A percentile compares a stretch with the other conserved stretches of the same genome.
phyloP scores from a whole-genome alignment of 2,329 filamentous ascomycete genomes.

The Pseudohalonectria lignicola region DNA sequence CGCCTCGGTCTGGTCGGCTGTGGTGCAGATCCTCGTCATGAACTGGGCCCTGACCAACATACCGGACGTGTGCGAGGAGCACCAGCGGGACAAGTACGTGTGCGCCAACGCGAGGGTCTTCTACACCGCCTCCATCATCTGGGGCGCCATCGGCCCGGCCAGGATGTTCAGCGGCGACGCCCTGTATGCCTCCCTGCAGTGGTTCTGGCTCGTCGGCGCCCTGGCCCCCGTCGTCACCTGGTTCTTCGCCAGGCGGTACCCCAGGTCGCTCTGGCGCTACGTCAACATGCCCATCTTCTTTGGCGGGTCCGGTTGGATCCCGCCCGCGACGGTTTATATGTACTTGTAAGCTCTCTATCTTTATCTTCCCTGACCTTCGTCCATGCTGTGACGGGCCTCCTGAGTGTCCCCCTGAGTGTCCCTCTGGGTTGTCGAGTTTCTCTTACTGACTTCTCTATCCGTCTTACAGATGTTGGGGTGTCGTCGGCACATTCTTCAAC shows the following conservation, averaged over 20 bases:
- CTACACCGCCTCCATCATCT: constrained; percentile 61
- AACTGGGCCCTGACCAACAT: constrained; percentile 57
- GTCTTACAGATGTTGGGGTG: constrained; percentile 42
- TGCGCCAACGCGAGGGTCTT: constrained; percentile 44
- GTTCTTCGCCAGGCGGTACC: constrained; percentile 49
- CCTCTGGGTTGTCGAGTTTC: too few relatives aligned
- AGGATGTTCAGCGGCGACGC: constrained; percentile 56
- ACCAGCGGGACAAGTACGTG: constrained; percentile 44
- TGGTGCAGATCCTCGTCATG: constrained; percentile 54
- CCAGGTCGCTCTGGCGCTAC: constrained; percentile 51
- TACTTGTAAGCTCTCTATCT: constrained; percentile 35
- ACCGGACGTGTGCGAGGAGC: constrained; percentile 43
- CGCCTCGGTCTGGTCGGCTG: constrained; percentile 48
- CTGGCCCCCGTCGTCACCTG: constrained; percentile 52
- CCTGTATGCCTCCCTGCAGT: constrained; percentile 54
- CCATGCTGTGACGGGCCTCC: too few relatives aligned
- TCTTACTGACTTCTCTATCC: too few relatives aligned
- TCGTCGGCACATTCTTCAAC: constrained; percentile 59
- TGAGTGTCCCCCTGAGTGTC: too few relatives aligned
- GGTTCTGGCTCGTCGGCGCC: constrained; percentile 61
- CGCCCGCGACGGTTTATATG: constrained; percentile 59
- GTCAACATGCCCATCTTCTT: constrained; percentile 60
- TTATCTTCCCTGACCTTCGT: too few relatives aligned
- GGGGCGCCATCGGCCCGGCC: constrained; percentile 61
- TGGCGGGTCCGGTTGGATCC: constrained; percentile 50